Evolutionary conservation across 139 green algal genomes (phyloP).

Genomic region (Desmodesmus armatus): DNA sequence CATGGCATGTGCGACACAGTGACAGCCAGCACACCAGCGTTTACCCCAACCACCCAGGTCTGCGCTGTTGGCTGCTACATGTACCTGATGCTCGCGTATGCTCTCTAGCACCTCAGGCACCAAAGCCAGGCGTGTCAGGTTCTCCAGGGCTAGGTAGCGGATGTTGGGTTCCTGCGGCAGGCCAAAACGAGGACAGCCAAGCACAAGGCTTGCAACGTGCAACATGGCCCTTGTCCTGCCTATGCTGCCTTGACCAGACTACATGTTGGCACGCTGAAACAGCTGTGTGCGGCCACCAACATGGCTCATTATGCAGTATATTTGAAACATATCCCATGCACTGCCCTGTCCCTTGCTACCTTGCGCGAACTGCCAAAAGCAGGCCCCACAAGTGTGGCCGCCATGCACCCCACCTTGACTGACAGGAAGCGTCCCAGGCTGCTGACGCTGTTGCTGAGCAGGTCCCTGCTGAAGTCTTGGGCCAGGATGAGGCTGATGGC

Average conservation of each 20-base stretch:
- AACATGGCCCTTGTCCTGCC: not conserved
- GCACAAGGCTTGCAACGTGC: not conserved
- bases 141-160: conserved; percentile 94
- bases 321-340: no score
- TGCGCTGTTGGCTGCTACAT: not conserved
- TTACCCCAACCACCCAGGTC: no score
- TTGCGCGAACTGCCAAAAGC: no score
- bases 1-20: no score
- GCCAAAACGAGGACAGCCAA: not conserved
- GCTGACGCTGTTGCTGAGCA: conserved; percentile 73
- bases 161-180: conserved; percentile 89
- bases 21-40: no score
- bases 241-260: not conserved
- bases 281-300: not conserved
- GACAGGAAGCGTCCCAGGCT: conserved; percentile 67
- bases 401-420: conserved; percentile 50
- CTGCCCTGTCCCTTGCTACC: not conserved
- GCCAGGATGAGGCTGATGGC: conserved; percentile 86
- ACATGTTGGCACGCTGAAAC: not conserved
- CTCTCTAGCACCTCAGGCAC: conserved; percentile 71
- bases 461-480: conserved; percentile 34
- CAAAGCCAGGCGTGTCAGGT: conserved; percentile 81
- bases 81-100: conserved; percentile 57
- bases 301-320: no score
- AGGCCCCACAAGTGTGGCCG: not conserved